Conservation (phyloP, 2,329 filamentous ascomycete species). For the Ampelomyces quisqualis region DNA sequence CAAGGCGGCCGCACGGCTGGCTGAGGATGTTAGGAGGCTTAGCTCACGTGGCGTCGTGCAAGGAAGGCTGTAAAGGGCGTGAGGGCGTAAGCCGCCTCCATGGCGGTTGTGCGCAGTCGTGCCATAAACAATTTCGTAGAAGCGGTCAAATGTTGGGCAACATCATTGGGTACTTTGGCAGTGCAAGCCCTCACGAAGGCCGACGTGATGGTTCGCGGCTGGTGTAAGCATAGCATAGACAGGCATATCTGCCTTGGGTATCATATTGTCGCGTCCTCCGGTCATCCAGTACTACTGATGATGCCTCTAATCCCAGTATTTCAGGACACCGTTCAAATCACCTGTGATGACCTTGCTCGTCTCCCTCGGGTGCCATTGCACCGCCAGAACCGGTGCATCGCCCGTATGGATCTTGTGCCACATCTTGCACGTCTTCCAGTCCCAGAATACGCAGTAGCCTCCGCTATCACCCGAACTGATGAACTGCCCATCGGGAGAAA, state of each 20-base stretch:
- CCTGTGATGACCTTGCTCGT: slow-evolving; percentile 91
- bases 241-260: slow-evolving; percentile 20
- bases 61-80: no score
- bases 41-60: slow-evolving; percentile 5
- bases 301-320: slow-evolving; percentile 77
- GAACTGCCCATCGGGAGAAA: slow-evolving; percentile 90
- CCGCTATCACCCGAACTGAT: slow-evolving; percentile 82
- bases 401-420: slow-evolving; percentile 91
- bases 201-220: background rate
- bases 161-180: no score
- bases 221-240: background rate
- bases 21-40: no score
- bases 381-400: slow-evolving; percentile 77
- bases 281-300: background rate
- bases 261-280: slow-evolving; percentile 10
- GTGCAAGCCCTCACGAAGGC: no score
- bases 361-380: slow-evolving; percentile 97
- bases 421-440: slow-evolving; percentile 99
- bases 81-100: no score
- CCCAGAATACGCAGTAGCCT: slow-evolving; percentile 93
- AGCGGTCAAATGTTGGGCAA: no score
- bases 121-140: slow-evolving; percentile 7
- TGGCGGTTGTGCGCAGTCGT: slow-evolving; percentile 14
- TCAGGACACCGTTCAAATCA: slow-evolving; percentile 82
- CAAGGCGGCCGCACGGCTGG: slow-evolving; percentile 11